Percentiles rank a stretch among this genome's conserved stretches.
Evolutionary conservation across 2,329 filamentous ascomycete genomes (phyloP).

Genomic region (Claviceps spartinae): DNA sequence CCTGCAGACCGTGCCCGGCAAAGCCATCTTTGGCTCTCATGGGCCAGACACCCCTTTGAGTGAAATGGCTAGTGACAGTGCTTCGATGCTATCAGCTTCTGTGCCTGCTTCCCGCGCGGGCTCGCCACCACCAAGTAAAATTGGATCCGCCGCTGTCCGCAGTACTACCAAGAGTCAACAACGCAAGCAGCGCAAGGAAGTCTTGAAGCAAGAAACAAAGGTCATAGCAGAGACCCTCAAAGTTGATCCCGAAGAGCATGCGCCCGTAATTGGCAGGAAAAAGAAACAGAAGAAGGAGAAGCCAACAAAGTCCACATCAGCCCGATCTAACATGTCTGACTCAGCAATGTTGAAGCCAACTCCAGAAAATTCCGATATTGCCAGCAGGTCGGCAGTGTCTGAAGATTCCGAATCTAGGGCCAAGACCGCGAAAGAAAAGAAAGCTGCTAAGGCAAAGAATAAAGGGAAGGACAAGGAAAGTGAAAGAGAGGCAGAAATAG

Average conservation of each 20-base stretch:
- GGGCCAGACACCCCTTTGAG: conserved; percentile 61
- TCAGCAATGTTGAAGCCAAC: neutral
- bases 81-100: conserved; percentile 60
- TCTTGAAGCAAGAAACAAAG: conserved; percentile 48
- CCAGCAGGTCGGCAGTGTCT: conserved; percentile 1
- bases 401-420: conserved; percentile 13
- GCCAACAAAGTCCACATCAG: conserved; percentile 13
- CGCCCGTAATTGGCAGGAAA: conserved; percentile 65
- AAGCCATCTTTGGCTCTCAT: conserved; percentile 22
- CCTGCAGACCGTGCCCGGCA: conserved; percentile 15
- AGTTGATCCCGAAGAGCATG: conserved; percentile 44
- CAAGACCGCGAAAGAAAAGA: conserved; percentile 19
- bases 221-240: conserved; percentile 36
- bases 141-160: conserved; percentile 56
- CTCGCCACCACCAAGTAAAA: conserved; percentile 51
- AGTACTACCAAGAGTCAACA: conserved; percentile 65
- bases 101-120: conserved; percentile 54
- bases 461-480: conserved; percentile 12
- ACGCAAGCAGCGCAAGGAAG: conserved; percentile 61
- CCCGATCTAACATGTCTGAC: conserved; percentile 4
- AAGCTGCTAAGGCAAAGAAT: conserved; percentile 17
- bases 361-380: neutral
- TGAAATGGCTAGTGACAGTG: conserved; percentile 63
- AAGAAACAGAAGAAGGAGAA: conserved; percentile 77
- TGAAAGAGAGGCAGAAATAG: conserved; percentile 4